Percentiles rank a stretch among this genome's conserved stretches.
These are phyloP conservation scores for Erythrobasidium hasegawianum DNA, from an alignment of 1,284 basidiomycete species.

Conservation along the genomic window DNA sequence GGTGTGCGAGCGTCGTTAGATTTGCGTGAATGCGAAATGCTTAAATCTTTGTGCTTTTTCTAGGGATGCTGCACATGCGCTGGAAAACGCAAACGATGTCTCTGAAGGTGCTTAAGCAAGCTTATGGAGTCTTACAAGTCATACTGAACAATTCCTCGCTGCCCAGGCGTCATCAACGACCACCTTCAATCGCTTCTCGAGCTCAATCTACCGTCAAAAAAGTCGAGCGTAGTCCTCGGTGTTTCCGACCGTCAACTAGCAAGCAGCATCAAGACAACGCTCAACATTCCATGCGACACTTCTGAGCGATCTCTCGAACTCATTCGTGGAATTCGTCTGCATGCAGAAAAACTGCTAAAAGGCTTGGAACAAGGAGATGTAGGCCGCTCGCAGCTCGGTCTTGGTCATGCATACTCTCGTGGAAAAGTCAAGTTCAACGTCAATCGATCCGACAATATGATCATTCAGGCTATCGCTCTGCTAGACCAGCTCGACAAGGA, in stretches of 20 bases:
- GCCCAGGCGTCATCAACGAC: slow-evolving; percentile 75
- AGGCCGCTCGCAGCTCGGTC: slow-evolving; percentile 87
- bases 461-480: slow-evolving; percentile 97
- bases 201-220: slow-evolving; percentile 80
- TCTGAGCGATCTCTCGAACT: slow-evolving; percentile 84
- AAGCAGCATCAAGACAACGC: slow-evolving; percentile 71
- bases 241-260: slow-evolving; percentile 78
- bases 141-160: not conserved
- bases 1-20: too few species aligned
- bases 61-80: slow-evolving; percentile 72
- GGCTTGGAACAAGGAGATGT: slow-evolving; percentile 87
- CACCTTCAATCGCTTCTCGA: slow-evolving; percentile 82
- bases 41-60: slow-evolving; percentile 53
- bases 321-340: slow-evolving; percentile 87
- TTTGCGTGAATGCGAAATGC: too few species aligned
- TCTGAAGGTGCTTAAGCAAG: slow-evolving; percentile 71
- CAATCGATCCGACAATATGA: slow-evolving; percentile 99
- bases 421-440: slow-evolving; percentile 99
- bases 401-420: slow-evolving; percentile 96
- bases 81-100: slow-evolving; percentile 94
- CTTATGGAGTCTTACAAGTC: not conserved
- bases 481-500: slow-evolving; percentile 99
- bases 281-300: slow-evolving; percentile 77
- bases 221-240: slow-evolving; percentile 71
- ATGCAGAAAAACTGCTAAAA: slow-evolving; percentile 81